These are phyloP conservation scores for Phragmites australis DNA, from an alignment of 176 grass and related monocot species.

Conservation along the genomic window DNA sequence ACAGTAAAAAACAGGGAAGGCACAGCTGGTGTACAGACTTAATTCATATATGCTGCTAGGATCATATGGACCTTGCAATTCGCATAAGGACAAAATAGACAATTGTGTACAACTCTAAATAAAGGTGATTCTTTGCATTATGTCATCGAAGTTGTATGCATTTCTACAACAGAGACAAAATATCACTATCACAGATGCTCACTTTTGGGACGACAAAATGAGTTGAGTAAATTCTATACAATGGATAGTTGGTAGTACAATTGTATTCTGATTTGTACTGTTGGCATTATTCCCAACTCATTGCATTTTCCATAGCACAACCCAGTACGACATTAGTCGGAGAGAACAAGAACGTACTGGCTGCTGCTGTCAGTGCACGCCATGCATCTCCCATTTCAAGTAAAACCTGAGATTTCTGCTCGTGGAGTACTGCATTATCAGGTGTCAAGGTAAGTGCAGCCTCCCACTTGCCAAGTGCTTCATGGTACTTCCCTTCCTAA, in stretches of 20 bases:
- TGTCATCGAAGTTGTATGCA: neutral
- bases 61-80: neutral
- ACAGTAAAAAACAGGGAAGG: neutral
- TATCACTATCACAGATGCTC: neutral
- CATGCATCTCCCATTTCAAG: slow-evolving; percentile 87
- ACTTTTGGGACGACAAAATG: neutral
- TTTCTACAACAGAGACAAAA: neutral
- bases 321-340: neutral
- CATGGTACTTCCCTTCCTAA: slow-evolving; percentile 78
- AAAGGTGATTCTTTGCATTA: neutral
- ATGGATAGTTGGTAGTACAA: neutral
- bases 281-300: neutral
- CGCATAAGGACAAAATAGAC: neutral
- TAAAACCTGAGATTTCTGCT: slow-evolving; percentile 88
- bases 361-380: slow-evolving; percentile 74
- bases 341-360: slow-evolving; percentile 51
- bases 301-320: neutral
- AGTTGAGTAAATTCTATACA: neutral
- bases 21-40: neutral
- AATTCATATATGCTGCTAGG: neutral
- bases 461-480: slow-evolving; percentile 91
- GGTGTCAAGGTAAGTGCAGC: slow-evolving; percentile 66
- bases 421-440: slow-evolving; percentile 66
- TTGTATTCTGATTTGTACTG: neutral
- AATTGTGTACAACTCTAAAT: neutral